These are phyloP conservation scores for sweet orange (Citrus sinensis) DNA, from an alignment of 345 rosid species.

Conservation along the genomic window DNA sequence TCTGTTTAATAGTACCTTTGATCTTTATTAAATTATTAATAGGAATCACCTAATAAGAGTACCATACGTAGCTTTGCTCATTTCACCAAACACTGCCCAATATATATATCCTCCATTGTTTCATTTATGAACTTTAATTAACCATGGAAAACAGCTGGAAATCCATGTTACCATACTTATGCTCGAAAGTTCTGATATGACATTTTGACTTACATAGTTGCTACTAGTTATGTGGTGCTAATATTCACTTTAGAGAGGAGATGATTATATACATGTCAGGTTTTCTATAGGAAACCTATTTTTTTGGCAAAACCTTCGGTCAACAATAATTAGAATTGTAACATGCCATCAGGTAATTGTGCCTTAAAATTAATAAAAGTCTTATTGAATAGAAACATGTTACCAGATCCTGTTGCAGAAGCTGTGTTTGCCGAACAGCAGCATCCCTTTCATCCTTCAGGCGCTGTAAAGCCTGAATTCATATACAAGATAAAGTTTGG, in stretches of 20 bases:
- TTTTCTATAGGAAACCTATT: not conserved
- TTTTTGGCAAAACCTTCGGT: not conserved
- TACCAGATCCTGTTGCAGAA: slow-evolving; percentile 87
- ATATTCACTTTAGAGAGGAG: not conserved
- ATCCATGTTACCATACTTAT: not conserved
- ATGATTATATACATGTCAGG: not conserved
- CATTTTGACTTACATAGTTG: not conserved
- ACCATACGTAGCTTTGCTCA: not conserved
- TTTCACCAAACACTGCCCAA: not conserved
- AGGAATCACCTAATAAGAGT: not conserved
- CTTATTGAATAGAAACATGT: not conserved
- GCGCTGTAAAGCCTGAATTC: slow-evolving; percentile 55
- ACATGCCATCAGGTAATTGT: not conserved
- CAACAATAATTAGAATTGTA: not conserved
- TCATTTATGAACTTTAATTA: not conserved
- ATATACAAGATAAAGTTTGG: slow-evolving; percentile 6
- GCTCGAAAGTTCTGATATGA: not conserved
- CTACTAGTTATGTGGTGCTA: too few relatives aligned
- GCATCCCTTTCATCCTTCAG: slow-evolving; percentile 82
- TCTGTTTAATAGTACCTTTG: not conserved
- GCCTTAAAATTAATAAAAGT: not conserved
- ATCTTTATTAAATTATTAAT: not conserved
- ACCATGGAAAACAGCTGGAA: not conserved
- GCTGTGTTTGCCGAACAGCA: slow-evolving; percentile 67
- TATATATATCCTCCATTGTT: not conserved